These are phyloP conservation scores for Ogataea polymorpha DNA, from an alignment of 805 yeast species.

Conservation along the genomic window DNA sequence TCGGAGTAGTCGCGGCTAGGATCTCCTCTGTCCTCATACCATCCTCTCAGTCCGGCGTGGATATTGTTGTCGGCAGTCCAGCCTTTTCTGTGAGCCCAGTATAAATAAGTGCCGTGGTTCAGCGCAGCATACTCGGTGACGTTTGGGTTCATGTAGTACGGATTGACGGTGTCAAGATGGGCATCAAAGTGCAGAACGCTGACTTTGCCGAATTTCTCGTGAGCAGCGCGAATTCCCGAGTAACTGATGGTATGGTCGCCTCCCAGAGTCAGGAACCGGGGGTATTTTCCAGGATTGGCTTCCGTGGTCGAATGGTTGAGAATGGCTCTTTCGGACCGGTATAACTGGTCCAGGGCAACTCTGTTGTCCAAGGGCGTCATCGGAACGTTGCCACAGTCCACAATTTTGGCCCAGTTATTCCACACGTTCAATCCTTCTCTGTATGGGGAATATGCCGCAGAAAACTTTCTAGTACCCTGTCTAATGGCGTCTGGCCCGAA, in stretches of 20 bases:
- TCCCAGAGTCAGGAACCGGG: slow-evolving; percentile 51
- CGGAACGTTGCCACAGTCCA: slow-evolving; percentile 57
- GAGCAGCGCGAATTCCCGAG: slow-evolving; percentile 49
- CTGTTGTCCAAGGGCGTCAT: slow-evolving; percentile 56
- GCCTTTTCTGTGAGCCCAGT: slow-evolving; percentile 64
- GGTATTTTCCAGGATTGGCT: slow-evolving; percentile 23
- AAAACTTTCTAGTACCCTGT: slow-evolving; percentile 41
- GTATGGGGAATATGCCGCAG: slow-evolving; percentile 38
- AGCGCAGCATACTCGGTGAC: slow-evolving; percentile 48
- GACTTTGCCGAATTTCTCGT: slow-evolving; percentile 44
- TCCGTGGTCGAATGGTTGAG: slow-evolving; percentile 33
- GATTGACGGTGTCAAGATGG: slow-evolving; percentile 72
- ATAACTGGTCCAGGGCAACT: slow-evolving; percentile 50
- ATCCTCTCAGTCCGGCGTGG: slow-evolving; percentile 64
- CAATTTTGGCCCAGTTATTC: slow-evolving; percentile 36
- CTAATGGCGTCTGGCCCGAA: slow-evolving; percentile 54
- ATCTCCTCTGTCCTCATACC: slow-evolving; percentile 39
- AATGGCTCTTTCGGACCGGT: slow-evolving; percentile 46
- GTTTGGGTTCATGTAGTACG: slow-evolving; percentile 55
- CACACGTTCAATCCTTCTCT: slow-evolving; percentile 32
- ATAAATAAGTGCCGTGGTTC: slow-evolving; percentile 65
- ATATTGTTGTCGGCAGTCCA: slow-evolving; percentile 44
- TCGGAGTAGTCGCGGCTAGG: slow-evolving; percentile 39
- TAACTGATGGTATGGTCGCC: slow-evolving; percentile 61
- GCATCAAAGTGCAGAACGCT: slow-evolving; percentile 64